Evolutionary conservation across 352 stramenopile species (phyloP).

Genomic region (Peronospora tabacina): DNA sequence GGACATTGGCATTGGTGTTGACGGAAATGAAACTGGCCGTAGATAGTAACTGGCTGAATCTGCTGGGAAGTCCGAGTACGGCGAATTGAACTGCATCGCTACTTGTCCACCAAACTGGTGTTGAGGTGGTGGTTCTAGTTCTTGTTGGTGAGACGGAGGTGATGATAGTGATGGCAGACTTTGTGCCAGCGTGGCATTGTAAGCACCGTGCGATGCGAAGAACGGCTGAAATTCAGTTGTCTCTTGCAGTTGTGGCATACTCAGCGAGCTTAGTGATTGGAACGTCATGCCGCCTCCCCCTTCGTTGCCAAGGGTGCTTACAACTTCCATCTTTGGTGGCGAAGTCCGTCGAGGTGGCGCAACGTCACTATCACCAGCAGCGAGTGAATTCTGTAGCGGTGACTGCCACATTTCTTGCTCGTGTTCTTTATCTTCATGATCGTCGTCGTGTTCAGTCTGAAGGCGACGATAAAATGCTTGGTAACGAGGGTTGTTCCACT

Average conservation of each 20-base stretch:
- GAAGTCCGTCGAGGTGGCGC: not conserved
- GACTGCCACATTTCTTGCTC: not conserved
- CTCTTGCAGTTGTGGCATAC: slow-evolving; percentile 28
- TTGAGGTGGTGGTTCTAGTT: not conserved
- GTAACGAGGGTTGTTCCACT: slow-evolving; percentile 25
- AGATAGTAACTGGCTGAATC: slow-evolving; percentile 13
- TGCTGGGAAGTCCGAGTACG: slow-evolving; percentile 13
- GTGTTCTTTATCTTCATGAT: not conserved
- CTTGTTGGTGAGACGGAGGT: slow-evolving; percentile 5
- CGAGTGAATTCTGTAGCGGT: not conserved
- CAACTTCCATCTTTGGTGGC: not conserved
- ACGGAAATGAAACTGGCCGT: slow-evolving; percentile 1
- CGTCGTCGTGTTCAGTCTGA: not conserved
- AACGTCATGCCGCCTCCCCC: not conserved
- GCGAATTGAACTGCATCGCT: slow-evolving; percentile 6
- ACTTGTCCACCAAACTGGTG: slow-evolving; percentile 4
- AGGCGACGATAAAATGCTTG: slow-evolving; percentile 1
- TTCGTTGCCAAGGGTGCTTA: slow-evolving; percentile 5
- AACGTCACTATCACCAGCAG: not conserved
- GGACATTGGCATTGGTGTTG: slow-evolving; percentile 1
- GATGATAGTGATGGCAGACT: not conserved
- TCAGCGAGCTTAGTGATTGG: slow-evolving; percentile 9
- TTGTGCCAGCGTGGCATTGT: slow-evolving; percentile 1
- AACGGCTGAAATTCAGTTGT: slow-evolving; percentile 24
- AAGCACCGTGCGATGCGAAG: slow-evolving; percentile 6